phyloP scores from a whole-genome alignment of 2,329 filamentous ascomycete species.

The Ustilaginoidea virens region DNA sequence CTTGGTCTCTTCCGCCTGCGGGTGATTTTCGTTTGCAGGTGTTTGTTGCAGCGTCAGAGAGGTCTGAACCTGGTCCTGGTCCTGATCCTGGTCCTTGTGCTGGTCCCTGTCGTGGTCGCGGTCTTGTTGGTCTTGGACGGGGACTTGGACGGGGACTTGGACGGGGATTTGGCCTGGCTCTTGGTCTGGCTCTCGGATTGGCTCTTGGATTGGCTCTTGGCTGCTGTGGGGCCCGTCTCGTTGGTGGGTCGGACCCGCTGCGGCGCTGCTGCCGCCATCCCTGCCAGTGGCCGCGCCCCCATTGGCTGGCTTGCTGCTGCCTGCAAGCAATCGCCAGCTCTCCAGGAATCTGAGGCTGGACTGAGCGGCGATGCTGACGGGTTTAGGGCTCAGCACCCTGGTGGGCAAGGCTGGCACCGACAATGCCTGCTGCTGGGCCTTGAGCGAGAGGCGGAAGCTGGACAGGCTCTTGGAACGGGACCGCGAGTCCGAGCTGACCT shows the following conservation, averaged over 20 bases:
- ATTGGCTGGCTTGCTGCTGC: slow-evolving; percentile 2
- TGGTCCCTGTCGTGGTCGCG: neutral
- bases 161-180: too few relatives aligned
- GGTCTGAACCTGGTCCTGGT: too few relatives aligned
- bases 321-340: slow-evolving; percentile 3
- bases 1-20: neutral
- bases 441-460: slow-evolving; percentile 3
- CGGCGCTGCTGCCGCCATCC: neutral
- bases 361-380: slow-evolving; percentile 5
- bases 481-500: slow-evolving; percentile 2
- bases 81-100: neutral
- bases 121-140: neutral
- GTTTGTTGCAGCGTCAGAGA: too few relatives aligned
- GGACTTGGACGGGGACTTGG: too few relatives aligned
- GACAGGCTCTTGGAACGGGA: slow-evolving; percentile 8
- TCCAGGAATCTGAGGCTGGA: slow-evolving; percentile 4
- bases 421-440: neutral
- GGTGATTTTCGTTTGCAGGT: too few relatives aligned
- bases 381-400: slow-evolving; percentile 4
- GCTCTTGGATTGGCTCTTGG: too few relatives aligned
- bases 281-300: neutral
- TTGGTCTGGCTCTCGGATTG: too few relatives aligned
- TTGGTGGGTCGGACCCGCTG: neutral
- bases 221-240: neutral
- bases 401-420: neutral